Evolutionary conservation across 768 basidiomycete genomes (phyloP), one percentile per base, ranked within the genome.

Genomic region (Russula virescens): DNA sequence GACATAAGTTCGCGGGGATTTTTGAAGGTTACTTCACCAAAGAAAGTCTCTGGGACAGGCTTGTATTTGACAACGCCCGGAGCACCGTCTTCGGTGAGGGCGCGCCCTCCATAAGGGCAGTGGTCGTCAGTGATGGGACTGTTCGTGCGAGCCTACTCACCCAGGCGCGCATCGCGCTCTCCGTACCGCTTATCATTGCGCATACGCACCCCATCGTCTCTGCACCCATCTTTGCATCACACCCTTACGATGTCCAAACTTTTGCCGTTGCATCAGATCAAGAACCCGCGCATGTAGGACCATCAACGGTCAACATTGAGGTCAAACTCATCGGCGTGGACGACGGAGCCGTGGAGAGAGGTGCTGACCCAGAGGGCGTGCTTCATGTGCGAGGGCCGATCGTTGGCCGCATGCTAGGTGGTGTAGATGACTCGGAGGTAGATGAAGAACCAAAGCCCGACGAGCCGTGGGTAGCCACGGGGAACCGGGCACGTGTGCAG

Each of bases 221-320:
- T 2, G 92, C 87, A 3, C 94, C 94, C 0, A 73, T 95, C 31
- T 80, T 94, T 49, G 89, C 90, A 7, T 83, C 90, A 9, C 89
- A 95, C 69, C 85, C 89, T 9, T 82, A 91, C 58, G 94, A 98
- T 71, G 73, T 97, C 26, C 94, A 97, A 73, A 80, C 85, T 13
- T 83, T 92, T 34, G 59, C 64, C 2, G 58, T 70, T 1, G 70
- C 71, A 0, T 58, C 71, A 1, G 68, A 73, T 34, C 79, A 80
- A 4, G 80, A 80, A 68, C 62, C 72, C 10, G 76, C 79, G 16
- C 81, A 83, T 62, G 81, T 83, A 14, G 94, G 94, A 5, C 86
- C 93, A 3, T 94, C 95, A 2, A 82, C 85, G n/a, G 79, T 86
- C 58, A 95, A 95, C 69, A 77, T 94, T 0, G 95, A 97, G 73